Evolutionary conservation across 371 early-diverging fungal species (phyloP), one percentile per base, ranked within the genome.

Genomic region (Mucor circinelloides): DNA sequence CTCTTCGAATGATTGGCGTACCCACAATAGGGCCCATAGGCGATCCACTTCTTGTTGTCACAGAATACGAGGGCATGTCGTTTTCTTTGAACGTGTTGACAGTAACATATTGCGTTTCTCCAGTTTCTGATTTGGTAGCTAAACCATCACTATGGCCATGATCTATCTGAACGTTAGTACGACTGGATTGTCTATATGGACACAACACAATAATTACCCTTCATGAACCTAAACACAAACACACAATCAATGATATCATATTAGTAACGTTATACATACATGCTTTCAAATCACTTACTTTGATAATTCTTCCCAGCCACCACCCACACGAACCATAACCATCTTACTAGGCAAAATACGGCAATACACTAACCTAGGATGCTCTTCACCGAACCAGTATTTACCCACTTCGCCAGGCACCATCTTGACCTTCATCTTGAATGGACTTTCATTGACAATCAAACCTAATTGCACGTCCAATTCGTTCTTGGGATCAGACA

Each of bases 321-420:
- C 93, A 23, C 93, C 93, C 28, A 93, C 89, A 25, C 93, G 87
- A 32, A 93, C 92, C 91, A 93, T 91, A n/a, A 93, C 92, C 72
- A 87, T 78, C 21, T 87, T 84, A 60, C 86, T 86, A 15, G 86
- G 77, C 28, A 93, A 74, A 46, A 91, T 86, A 48, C 91, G 89
- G 30, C 83, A 83, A 38, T 80, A 83, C 2, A 83, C 80, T 13
- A 83, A 63, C 5, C 80, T 77, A 12, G 89, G 90, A 64, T 90
- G 85, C 23, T 87, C 77, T 36, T 93, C 91, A 25, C 91, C 91
- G 80, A 91, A 90, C 86, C 89, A 86, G 72, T 93, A 91, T 60
- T 89, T 85, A 54, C 91, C 92, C 10, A 74, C 82, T 57, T 91
- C 88, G 4, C 77, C 78, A 36, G 68, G 77, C 2, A 81, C 81